phyloP scores from a whole-genome alignment of 805 yeast genomes.

The Schwanniomyces vanrijiae region DNA sequence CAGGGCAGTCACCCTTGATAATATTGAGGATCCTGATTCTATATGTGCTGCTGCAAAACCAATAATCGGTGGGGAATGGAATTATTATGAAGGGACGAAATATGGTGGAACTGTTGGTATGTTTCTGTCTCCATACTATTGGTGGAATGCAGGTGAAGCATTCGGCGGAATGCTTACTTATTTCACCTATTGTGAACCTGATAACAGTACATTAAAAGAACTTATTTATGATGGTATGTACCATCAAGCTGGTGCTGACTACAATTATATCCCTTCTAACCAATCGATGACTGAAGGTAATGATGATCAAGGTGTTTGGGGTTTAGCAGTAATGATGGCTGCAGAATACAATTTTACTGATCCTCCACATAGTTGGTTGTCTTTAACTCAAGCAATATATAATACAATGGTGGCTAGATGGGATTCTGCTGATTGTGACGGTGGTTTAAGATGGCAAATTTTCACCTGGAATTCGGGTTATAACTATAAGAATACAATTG shows the following conservation, averaged over 20 bases:
- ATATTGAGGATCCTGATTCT: conserved; percentile 29
- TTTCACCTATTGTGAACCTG: conserved; percentile 35
- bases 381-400: conserved; percentile 83
- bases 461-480: conserved; percentile 93
- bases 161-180: conserved; percentile 48
- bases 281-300: conserved; percentile 50
- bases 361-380: conserved; percentile 72
- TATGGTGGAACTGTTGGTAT: conserved; percentile 49
- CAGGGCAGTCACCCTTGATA: conserved; percentile 26
- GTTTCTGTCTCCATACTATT: conserved; percentile 46
- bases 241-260: conserved; percentile 42
- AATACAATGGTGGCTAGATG: conserved; percentile 89
- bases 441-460: conserved; percentile 97
- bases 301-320: conserved; percentile 57
- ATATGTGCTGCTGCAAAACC: conserved; percentile 41
- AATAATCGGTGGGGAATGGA: conserved; percentile 40
- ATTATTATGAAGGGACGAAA: conserved; percentile 43
- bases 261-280: conserved; percentile 45
- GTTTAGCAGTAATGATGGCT: conserved; percentile 46
- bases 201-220: conserved; percentile 28
- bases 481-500: conserved; percentile 85
- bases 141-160: conserved; percentile 57
- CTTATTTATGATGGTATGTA: conserved; percentile 39
- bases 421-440: conserved; percentile 73
- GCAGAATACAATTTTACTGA: conserved; percentile 44